Conservation (phyloP, 1,284 basidiomycete genomes). For the Trametes versicolor region DNA sequence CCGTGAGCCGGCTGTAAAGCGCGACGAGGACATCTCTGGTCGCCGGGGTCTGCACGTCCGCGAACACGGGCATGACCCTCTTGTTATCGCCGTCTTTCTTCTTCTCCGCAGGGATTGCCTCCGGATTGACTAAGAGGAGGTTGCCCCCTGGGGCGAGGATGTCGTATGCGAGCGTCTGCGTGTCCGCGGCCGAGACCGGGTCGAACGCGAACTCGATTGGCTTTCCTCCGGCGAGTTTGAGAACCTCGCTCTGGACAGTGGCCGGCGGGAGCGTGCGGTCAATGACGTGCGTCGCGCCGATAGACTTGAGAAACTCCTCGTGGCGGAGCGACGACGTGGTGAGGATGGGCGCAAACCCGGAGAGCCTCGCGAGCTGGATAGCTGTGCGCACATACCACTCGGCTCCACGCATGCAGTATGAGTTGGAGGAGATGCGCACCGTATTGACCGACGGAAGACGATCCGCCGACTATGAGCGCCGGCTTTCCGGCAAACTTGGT, state of each 20-base stretch:
- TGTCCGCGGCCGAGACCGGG: too few relatives aligned
- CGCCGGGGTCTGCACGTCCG: slow-evolving; percentile 20
- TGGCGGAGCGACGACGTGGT: slow-evolving; percentile 49
- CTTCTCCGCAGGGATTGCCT: slow-evolving; percentile 22
- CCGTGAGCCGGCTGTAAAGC: slow-evolving; percentile 28
- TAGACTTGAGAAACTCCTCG: slow-evolving; percentile 42
- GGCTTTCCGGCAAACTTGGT: too few relatives aligned
- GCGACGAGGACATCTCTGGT: slow-evolving; percentile 17
- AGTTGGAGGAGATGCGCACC: too few relatives aligned
- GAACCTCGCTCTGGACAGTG: slow-evolving; percentile 32
- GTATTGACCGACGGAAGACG: too few relatives aligned
- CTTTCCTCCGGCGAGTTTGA: slow-evolving; percentile 25
- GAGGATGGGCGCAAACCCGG: slow-evolving; percentile 46
- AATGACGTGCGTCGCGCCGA: slow-evolving; percentile 51
- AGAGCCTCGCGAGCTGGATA: slow-evolving; percentile 45
- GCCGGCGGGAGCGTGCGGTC: slow-evolving; percentile 39
- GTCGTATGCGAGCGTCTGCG: too few relatives aligned
- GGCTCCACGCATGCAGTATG: neutral
- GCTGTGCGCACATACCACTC: slow-evolving; percentile 14
- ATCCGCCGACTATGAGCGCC: too few relatives aligned
- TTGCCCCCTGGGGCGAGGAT: slow-evolving; percentile 24
- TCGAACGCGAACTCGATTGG: too few relatives aligned
- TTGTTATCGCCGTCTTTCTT: slow-evolving; percentile 22
- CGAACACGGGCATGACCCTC: slow-evolving; percentile 24
- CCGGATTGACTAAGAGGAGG: slow-evolving; percentile 3